Percentiles rank a stretch among this genome's conserved stretches.
These are phyloP conservation scores for Calonectria naviculata DNA, from an alignment of 2,329 filamentous ascomycete genomes.

Conservation along the genomic window DNA sequence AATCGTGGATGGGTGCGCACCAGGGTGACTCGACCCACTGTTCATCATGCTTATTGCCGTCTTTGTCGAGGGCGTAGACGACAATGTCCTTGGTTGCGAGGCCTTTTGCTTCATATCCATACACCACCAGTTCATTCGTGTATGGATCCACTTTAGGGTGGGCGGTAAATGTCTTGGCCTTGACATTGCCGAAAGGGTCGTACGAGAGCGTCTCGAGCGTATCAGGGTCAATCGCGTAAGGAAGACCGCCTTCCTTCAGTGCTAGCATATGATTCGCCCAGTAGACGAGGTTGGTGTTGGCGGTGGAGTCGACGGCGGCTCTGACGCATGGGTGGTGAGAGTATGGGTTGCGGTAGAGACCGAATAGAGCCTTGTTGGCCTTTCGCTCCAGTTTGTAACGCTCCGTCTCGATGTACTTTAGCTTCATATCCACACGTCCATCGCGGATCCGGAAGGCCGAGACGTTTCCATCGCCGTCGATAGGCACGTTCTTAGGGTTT, in stretches of 20 bases:
- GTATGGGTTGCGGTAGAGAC: slow-evolving; percentile 22
- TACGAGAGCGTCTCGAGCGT: slow-evolving; percentile 24
- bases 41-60: slow-evolving; percentile 19
- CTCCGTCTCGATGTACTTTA: slow-evolving; percentile 53
- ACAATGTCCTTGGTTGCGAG: slow-evolving; percentile 23
- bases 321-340: slow-evolving; percentile 21
- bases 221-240: slow-evolving; percentile 26
- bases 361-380: slow-evolving; percentile 42
- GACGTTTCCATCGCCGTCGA: slow-evolving; percentile 55
- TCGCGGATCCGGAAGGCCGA: slow-evolving; percentile 49
- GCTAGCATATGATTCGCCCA: slow-evolving; percentile 19
- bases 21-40: slow-evolving; percentile 29
- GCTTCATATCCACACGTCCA: slow-evolving; percentile 47
- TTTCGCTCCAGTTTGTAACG: slow-evolving; percentile 51
- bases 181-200: slow-evolving; percentile 21
- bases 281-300: slow-evolving; percentile 28
- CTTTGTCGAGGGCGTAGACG: slow-evolving; percentile 10
- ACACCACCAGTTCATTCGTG: slow-evolving; percentile 19
- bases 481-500: slow-evolving; percentile 45
- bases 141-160: slow-evolving; percentile 22
- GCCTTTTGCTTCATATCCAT: slow-evolving; percentile 29
- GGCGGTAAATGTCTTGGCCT: slow-evolving; percentile 22
- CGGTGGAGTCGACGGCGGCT: slow-evolving; percentile 25
- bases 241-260: slow-evolving; percentile 8
- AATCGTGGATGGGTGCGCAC: slow-evolving; percentile 22